Percentiles rank a stretch among this genome's conserved stretches.
phyloP scores from a whole-genome alignment of 2,329 filamentous ascomycete species.

The Colletotrichum camelliae region DNA sequence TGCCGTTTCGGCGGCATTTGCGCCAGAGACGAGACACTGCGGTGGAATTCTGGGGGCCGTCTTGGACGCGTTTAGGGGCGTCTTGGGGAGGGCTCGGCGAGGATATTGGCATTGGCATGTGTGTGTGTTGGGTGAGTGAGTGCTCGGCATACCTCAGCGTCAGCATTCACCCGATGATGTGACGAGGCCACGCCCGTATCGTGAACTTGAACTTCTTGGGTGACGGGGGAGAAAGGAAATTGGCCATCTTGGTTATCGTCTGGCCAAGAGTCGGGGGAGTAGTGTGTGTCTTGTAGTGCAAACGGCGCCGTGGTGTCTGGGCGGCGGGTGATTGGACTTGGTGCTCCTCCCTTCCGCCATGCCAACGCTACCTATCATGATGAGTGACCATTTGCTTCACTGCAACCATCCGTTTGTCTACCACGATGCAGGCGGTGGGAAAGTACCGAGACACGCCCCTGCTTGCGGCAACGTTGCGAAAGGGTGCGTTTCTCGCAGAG shows the following conservation, averaged over 20 bases:
- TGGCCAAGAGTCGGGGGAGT: background rate
- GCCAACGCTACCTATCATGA: background rate
- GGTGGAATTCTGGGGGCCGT: background rate
- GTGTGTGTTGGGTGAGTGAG: too few relatives aligned
- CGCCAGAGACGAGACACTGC: background rate
- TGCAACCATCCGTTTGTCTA: background rate
- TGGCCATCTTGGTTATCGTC: background rate
- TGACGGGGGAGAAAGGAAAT: background rate
- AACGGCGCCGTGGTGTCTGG: background rate
- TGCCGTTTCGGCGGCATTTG: background rate
- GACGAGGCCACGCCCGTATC: background rate
- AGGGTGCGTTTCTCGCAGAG: background rate
- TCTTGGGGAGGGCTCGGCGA: background rate
- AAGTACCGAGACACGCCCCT: background rate
- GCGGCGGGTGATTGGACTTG: background rate
- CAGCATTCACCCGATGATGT: background rate
- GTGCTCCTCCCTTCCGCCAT: background rate
- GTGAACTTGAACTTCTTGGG: background rate
- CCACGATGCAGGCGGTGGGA: background rate
- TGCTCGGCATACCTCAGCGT: slow-evolving; percentile 3
- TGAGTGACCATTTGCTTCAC: background rate
- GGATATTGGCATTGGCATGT: background rate
- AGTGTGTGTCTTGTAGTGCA: background rate
- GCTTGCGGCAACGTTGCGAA: background rate
- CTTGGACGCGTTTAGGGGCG: background rate